phyloP scores from a whole-genome alignment of 148 eudicot species.

The Vaccinium corymbosum region DNA sequence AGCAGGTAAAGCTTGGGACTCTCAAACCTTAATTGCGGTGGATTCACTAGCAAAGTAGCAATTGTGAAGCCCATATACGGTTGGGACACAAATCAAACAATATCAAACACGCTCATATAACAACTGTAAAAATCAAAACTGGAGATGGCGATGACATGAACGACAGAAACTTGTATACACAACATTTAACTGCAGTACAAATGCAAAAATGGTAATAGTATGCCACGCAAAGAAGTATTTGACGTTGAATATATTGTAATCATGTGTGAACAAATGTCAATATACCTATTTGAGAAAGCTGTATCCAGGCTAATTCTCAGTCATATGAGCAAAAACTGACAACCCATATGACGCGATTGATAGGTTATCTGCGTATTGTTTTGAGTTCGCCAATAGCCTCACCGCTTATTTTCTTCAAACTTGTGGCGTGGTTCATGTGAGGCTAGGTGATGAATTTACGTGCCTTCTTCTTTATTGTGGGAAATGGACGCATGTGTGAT shows the following conservation, averaged over 20 bases:
- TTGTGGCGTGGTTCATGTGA: not conserved
- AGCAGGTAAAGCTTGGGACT: conserved; percentile 53
- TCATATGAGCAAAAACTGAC: not conserved
- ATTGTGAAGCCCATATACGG: not conserved
- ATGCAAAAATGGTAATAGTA: not conserved
- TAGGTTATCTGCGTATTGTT: not conserved
- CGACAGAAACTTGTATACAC: not conserved
- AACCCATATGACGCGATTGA: not conserved
- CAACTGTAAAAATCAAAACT: not conserved
- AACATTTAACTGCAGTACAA: not conserved
- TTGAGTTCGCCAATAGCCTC: not conserved
- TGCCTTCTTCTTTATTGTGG: not conserved
- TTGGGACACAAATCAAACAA: not conserved
- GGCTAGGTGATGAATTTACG: not conserved
- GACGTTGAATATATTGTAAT: not conserved
- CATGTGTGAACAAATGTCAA: not conserved
- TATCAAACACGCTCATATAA: not conserved
- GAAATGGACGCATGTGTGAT: not conserved
- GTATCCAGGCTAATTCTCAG: not conserved
- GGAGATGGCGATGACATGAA: not conserved
- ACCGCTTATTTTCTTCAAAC: not conserved
- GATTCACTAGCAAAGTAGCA: not conserved
- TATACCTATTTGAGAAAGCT: not conserved
- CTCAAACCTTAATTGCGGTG: not conserved
- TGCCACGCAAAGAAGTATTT: not conserved